Percentiles rank a stretch among this genome's conserved stretches.
These are phyloP conservation scores for Cladophialophora chaetospira DNA, from an alignment of 2,329 filamentous ascomycete species.

Conservation along the genomic window DNA sequence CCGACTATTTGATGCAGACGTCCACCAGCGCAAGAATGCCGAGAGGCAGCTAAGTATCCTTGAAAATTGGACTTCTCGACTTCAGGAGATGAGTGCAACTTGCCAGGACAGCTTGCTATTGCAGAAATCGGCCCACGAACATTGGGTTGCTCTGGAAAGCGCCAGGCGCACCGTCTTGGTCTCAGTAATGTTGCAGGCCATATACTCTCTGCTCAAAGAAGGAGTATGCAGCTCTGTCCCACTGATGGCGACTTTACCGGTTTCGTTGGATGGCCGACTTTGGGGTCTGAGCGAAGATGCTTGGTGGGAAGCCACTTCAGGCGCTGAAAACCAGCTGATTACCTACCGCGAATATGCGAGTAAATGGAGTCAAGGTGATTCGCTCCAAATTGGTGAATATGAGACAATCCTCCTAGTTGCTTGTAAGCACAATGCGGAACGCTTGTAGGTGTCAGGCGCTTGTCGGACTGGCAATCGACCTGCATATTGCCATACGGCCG, in stretches of 20 bases:
- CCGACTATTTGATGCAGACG: conserved; percentile 1
- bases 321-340: background rate
- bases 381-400: conserved; percentile 4
- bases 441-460: background rate
- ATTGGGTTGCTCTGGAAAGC: conserved; percentile 5
- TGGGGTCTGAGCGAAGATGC: background rate
- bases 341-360: conserved; percentile 5
- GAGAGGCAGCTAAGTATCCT: background rate
- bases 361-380: conserved; percentile 2
- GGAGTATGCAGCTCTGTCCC: conserved; percentile 2
- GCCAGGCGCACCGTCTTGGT: conserved; percentile 1
- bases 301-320: conserved; percentile 1
- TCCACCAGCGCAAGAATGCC: conserved; percentile 2
- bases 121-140: background rate
- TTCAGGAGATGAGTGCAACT: background rate
- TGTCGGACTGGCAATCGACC: background rate
- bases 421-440: conserved; percentile 7
- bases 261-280: background rate
- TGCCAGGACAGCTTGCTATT: background rate
- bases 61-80: conserved; percentile 3
- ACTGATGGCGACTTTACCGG: background rate
- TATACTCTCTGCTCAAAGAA: conserved; percentile 6
- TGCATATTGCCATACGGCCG: too few species aligned
- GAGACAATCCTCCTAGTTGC: conserved; percentile 9
- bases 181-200: conserved; percentile 6